Conservation (phyloP, 2,329 filamentous ascomycete genomes). For the Colletotrichum phormii region DNA sequence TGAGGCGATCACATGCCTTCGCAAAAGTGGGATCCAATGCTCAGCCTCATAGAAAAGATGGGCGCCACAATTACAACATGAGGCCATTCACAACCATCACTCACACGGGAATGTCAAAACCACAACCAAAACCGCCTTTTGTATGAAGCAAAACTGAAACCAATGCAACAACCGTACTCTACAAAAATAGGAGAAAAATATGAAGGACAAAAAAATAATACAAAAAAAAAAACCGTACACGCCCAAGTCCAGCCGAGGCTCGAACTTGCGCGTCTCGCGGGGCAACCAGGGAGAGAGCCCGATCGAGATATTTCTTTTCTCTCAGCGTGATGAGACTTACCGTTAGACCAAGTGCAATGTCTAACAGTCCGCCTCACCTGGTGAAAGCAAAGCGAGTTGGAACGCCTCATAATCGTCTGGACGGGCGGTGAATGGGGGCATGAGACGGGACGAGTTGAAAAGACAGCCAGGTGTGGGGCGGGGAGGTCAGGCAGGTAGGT, state of each 20-base stretch:
- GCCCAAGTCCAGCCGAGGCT: neutral
- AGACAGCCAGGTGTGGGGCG: neutral
- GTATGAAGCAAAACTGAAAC: neutral
- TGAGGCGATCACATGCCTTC: too few species aligned
- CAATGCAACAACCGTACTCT: neutral
- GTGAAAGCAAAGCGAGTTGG: neutral
- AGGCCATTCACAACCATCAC: too few species aligned
- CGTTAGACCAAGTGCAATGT: neutral
- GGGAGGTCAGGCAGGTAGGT: neutral
- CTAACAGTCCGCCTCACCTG: neutral
- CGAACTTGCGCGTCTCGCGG: conserved; percentile 13
- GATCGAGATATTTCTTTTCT: conserved; percentile 9
- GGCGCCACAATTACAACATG: too few species aligned
- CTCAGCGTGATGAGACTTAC: neutral
- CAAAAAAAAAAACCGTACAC: neutral
- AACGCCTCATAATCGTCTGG: neutral
- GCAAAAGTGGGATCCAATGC: too few species aligned
- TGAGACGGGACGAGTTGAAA: neutral
- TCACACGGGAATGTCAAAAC: neutral
- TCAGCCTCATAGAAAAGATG: too few species aligned
- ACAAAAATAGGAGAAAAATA: neutral
- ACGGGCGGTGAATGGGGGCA: neutral
- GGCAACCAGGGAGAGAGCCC: conserved; percentile 10
- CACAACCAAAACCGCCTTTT: neutral
- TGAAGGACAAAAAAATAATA: neutral